Evolutionary conservation across 1,284 basidiomycete species (phyloP).

Genomic region (Cryptococcus sp.): DNA sequence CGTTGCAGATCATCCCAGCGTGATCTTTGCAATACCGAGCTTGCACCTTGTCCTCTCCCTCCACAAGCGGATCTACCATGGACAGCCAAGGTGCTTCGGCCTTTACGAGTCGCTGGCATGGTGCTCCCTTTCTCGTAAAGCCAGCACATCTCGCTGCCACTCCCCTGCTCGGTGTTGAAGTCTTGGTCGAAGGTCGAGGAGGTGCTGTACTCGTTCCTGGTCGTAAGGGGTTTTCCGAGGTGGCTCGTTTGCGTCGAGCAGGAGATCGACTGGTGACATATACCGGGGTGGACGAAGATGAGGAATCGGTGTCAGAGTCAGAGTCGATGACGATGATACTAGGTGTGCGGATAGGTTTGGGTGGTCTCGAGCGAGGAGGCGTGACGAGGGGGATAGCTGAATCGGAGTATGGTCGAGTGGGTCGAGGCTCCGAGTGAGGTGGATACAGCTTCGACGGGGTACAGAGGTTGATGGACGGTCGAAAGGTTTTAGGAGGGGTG

Average conservation of each 20-base stretch:
- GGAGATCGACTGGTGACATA: conserved; percentile 19
- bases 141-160: conserved; percentile 24
- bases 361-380: neutral
- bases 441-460: neutral
- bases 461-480: neutral
- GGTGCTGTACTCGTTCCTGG: neutral
- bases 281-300: neutral
- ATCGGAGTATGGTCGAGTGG: conserved; percentile 1
- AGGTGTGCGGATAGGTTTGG: neutral
- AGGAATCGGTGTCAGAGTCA: conserved; percentile 10
- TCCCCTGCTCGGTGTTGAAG: neutral
- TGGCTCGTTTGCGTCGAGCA: conserved; percentile 14
- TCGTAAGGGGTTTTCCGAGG: conserved; percentile 15
- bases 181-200: neutral
- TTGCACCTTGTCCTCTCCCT: neutral
- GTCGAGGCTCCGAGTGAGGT: conserved; percentile 2
- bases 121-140: conserved; percentile 39
- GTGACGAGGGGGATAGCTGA: neutral
- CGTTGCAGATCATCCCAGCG: conserved; percentile 39
- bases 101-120: conserved; percentile 42
- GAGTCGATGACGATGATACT: conserved; percentile 13
- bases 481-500: neutral
- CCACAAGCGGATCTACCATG: conserved; percentile 5
- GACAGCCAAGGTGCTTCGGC: conserved; percentile 29
- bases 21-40: conserved; percentile 46